Base-by-base conservation (phyloP, 257 asterid species). In the Gentiana dahurica region DNA sequence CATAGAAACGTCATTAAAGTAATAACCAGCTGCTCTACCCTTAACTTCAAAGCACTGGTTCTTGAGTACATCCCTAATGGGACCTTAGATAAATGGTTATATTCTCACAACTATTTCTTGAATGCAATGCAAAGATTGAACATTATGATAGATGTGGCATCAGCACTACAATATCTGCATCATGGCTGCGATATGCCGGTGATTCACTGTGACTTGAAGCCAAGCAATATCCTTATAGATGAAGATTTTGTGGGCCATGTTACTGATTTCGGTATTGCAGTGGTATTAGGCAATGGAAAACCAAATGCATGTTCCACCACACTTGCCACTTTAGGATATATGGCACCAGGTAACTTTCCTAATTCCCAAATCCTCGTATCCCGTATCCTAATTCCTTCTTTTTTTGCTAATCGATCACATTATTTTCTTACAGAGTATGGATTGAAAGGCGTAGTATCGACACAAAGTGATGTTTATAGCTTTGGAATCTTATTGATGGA, bases 161-260 rank as follows among this genome's bases (percentile, higher is more conserved):
- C 8, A 12, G 59, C 59, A 12, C 8, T 55, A 7, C 47, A 55
- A 13, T 55, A 55, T 55, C 59, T 55, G 36, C 59, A 55, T 36
- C 59, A 55, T 55, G 59, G 48, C 1, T 1, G 15, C 37, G 1
- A 5, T 11, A 11, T 36, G 7, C 48, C 59, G 13, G 24, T 55
- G 15, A n/a, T 55, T 55, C 59, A 55, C 10, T 55, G 59, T 6
- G 59, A 55, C 37, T 35, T 55, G 45, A 55, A 55, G 49, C 59
- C 59, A 0, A 45, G 47, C 9, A 55, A 55, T 11, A 7, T 55
- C 41, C 45, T 55, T 5, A 34, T 55, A 1, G 59, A 55, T 38
- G 32, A 35, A 55, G 48, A 55, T 3, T 36, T 38, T 45, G 59
- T 55, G 3, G 59, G 47, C 12, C 59, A 55, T 36, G 44, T 55